Base-by-base conservation (phyloP, 164 flowering plant genomes). In the Annona squamosa region DNA sequence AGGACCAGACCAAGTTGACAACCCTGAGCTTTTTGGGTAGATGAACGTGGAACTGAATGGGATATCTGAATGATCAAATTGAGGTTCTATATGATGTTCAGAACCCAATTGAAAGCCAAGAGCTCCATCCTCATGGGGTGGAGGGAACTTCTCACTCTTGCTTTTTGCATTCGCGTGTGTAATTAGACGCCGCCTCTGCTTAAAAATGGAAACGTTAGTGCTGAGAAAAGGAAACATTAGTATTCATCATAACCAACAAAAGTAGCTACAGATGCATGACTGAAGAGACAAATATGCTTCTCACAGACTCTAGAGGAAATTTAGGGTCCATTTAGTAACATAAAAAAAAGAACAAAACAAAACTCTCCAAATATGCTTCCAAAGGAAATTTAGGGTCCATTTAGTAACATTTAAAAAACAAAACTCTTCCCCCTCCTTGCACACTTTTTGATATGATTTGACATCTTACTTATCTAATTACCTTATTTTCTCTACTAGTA, bases 91-190 rank as follows among this genome's bases (percentile, higher is more conserved):
- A 72, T 86, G 84, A 71, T 90, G 91, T 1, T 89, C 84, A 42
- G 91, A 80, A 65, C 87, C 90, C 80, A 90, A 67, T 19, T 96
- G 92, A 78, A 83, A 91, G 65, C 97, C 97, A 48, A 94, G 88
- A 5, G 91, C 80, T 79, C 97, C 98, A 77, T 94, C 98, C 81
- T 92, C 94, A 85, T 94, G 98, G 48, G 98, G 97, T 47, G 98
- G 98, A 65, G 98, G 98, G 72, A 94, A 94, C 82, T 94, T 94
- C 79, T 94, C 98, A 12, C 98, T 94, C 78, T 91, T 94, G 85
- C 98, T 92, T 84, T 92, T 94, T 19, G 98, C 97, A 84, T 94
- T 94, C 79, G 93, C 90, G 76, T 92, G 97, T 4, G 89, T 82
- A 75, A 94, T 88, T 59, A 89, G 80, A n/a, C 97, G 94, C 70